Conservation (phyloP, 2,329 filamentous ascomycete species). For the Cladosporium sp. region DNA sequence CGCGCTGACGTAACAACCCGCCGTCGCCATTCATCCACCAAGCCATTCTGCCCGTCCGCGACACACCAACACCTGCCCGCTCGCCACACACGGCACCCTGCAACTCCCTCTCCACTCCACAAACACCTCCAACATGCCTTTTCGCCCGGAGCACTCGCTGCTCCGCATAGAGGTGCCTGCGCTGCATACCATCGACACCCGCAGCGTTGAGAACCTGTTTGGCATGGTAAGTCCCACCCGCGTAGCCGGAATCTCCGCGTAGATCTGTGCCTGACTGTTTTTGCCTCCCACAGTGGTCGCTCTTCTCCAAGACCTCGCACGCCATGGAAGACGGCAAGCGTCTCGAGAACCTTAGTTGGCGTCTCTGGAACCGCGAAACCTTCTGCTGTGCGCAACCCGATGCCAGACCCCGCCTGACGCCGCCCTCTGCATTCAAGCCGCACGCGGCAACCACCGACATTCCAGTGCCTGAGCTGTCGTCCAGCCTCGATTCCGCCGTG, state of each 20-base stretch:
- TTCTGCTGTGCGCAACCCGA: slow-evolving; percentile 67
- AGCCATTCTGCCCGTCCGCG: neutral
- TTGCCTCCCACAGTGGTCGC: slow-evolving; percentile 44
- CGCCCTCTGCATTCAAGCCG: slow-evolving; percentile 13
- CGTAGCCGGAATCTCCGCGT: neutral
- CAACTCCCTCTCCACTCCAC: neutral
- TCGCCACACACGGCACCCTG: slow-evolving; percentile 11
- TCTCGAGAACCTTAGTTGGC: slow-evolving; percentile 93
- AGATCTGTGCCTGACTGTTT: slow-evolving; percentile 11
- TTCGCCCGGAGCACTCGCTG: slow-evolving; percentile 76
- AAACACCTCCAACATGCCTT: slow-evolving; percentile 63
- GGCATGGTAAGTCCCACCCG: slow-evolving; percentile 57
- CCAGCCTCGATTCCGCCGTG: slow-evolving; percentile 42
- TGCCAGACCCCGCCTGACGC: neutral
- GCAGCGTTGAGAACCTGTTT: slow-evolving; percentile 87
- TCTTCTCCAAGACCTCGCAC: slow-evolving; percentile 91
- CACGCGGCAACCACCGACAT: slow-evolving; percentile 25
- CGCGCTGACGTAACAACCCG: slow-evolving; percentile 9
- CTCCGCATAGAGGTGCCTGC: slow-evolving; percentile 86
- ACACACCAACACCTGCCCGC: neutral
- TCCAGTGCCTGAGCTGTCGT: slow-evolving; percentile 42
- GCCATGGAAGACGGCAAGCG: slow-evolving; percentile 89
- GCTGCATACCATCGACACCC: slow-evolving; percentile 91
- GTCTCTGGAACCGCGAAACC: slow-evolving; percentile 89
- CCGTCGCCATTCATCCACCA: neutral